Evolutionary conservation across 1,284 basidiomycete genomes (phyloP), one percentile per base, ranked within the genome.

Genomic region (Rhizoctonia solani): DNA sequence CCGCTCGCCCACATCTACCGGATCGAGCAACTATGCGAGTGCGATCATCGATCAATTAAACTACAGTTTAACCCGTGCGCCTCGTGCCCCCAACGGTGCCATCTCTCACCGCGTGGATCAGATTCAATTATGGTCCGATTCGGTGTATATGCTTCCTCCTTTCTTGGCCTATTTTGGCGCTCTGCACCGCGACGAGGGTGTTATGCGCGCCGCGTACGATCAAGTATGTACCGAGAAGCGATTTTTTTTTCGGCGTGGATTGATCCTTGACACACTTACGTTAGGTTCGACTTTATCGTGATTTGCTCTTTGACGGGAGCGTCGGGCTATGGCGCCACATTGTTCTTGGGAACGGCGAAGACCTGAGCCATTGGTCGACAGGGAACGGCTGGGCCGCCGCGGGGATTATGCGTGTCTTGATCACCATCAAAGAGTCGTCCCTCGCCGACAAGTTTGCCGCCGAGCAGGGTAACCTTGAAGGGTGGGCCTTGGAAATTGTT

Each of bases 81-180:
- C 93, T 3, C 81, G 81, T 74, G 86, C 89, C 1, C 71, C 73
- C 1, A 85, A 90, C 70, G 93, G 93, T 1, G 93, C 93, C 0
- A 87, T 95, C 34, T 93, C 90, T 1, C 93, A 95, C 75, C 81
- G 88, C 1, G 79, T 79, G 9, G 79, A 81, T 1, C 78, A 88
- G 73, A 79, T 89, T 1, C 88, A 92, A 73, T 80, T 91, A 13
- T 72, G 72, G 88, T 84, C 84, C 49, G 90, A 92, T 75, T 92
- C 81, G 66, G 82, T 91, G 5, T 93, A 90, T 77, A 93, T 95
- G 93, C 89, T 90, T 0, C 94, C 95, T 0, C 95, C 95, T 0
- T 97, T 95, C 77, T 77, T 98, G 8, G 93, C 95, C 0, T 94
- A 90, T 77, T 95, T 93, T 75, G 95, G 91, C 30, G 86, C 87